phyloP scores from a whole-genome alignment of 2,329 filamentous ascomycete genomes.

The Aspergillus sp. region DNA sequence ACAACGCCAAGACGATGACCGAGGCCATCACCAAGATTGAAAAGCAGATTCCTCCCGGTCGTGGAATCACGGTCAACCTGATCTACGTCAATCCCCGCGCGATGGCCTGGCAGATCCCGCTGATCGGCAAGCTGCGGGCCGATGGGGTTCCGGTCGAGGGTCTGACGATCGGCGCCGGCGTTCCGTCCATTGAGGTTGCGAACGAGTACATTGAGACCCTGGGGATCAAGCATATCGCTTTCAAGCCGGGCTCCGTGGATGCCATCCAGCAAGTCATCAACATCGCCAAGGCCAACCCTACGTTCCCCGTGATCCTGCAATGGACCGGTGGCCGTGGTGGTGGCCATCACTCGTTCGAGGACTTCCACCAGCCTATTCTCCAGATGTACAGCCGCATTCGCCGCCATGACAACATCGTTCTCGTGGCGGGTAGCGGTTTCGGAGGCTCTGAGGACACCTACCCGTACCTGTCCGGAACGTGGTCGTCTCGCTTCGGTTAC shows the following conservation, averaged over 20 bases:
- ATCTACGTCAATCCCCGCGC: slow-evolving; percentile 89
- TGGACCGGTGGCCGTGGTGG: slow-evolving; percentile 93
- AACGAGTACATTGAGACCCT: slow-evolving; percentile 92
- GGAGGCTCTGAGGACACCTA: slow-evolving; percentile 88
- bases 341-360: slow-evolving; percentile 90
- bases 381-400: slow-evolving; percentile 89
- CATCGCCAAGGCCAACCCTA: slow-evolving; percentile 86
- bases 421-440: slow-evolving; percentile 87
- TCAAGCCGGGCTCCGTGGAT: slow-evolving; percentile 87
- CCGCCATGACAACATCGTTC: slow-evolving; percentile 78
- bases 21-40: slow-evolving; percentile 82
- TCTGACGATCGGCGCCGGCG: slow-evolving; percentile 86
- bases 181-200: slow-evolving; percentile 88
- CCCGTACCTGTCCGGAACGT: slow-evolving; percentile 83
- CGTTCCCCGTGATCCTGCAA: slow-evolving; percentile 83
- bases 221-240: slow-evolving; percentile 86
- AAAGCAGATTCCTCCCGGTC: slow-evolving; percentile 76
- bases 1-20: slow-evolving; percentile 77
- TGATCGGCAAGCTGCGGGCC: slow-evolving; percentile 74
- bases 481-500: slow-evolving; percentile 84
- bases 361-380: slow-evolving; percentile 88
- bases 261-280: slow-evolving; percentile 88
- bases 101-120: slow-evolving; percentile 89
- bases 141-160: slow-evolving; percentile 91
- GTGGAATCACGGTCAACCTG: slow-evolving; percentile 84